A percentile compares a stretch with the other conserved stretches of the same genome.
Conservation (phyloP, 1,139 yeast genomes). For the Yamadazyma dendronema region DNA sequence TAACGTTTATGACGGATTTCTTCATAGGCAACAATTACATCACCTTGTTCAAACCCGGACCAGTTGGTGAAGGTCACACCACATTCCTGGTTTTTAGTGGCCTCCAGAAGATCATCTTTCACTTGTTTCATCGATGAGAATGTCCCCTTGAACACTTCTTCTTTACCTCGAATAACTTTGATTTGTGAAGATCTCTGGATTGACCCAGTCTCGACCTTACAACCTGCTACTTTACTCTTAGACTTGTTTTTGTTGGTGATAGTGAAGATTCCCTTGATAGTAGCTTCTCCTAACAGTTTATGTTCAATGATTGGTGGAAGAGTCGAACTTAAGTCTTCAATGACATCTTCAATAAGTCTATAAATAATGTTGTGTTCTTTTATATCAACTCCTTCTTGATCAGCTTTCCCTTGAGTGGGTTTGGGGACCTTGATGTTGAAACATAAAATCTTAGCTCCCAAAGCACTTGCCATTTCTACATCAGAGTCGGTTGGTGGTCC, state of each 20-base stretch:
- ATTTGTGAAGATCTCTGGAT: conserved; percentile 60
- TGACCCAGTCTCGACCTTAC: conserved; percentile 73
- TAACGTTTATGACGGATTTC: conserved; percentile 66
- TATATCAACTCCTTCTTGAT: conserved; percentile 56
- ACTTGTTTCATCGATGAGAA: conserved; percentile 76
- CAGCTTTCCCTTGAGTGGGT: conserved; percentile 61
- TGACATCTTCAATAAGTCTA: conserved; percentile 81
- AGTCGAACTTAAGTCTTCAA: conserved; percentile 57
- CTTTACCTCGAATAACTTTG: conserved; percentile 58
- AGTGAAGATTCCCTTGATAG: conserved; percentile 68
- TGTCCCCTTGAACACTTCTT: conserved; percentile 63
- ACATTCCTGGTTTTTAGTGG: conserved; percentile 85
- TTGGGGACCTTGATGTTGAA: conserved; percentile 75
- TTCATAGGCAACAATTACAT: conserved; percentile 71
- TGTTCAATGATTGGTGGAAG: conserved; percentile 69
- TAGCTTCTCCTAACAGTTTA: conserved; percentile 67
- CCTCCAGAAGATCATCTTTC: conserved; percentile 77
- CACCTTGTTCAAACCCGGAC: conserved; percentile 74
- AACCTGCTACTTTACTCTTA: conserved; percentile 75
- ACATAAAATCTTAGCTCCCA: conserved; percentile 71
- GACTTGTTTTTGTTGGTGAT: conserved; percentile 54
- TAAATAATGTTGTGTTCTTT: conserved; percentile 78
- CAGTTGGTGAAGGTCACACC: conserved; percentile 76
- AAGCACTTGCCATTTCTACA: conserved; percentile 73
- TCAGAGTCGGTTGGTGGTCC: conserved; percentile 87